Conservation (phyloP, 2,329 filamentous ascomycete species). For the Xylariaceae sp. region DNA sequence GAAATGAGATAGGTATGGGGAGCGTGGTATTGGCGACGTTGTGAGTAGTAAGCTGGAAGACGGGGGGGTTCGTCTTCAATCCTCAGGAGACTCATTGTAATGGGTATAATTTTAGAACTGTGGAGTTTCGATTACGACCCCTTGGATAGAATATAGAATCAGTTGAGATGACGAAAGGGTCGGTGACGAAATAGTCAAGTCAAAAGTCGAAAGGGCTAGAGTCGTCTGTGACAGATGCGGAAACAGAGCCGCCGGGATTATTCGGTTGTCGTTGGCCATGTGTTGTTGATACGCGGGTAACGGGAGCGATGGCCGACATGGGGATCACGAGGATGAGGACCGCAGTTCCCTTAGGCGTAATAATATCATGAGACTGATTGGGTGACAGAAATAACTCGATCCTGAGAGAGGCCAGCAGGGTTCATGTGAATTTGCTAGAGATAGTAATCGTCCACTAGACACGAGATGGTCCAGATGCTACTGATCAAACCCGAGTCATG, state of each 20-base stretch:
- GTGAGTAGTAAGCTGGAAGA: too few species aligned
- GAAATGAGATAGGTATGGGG: too few species aligned
- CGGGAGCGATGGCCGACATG: too few species aligned
- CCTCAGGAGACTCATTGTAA: too few species aligned
- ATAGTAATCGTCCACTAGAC: background rate
- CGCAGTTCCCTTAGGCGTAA: too few species aligned
- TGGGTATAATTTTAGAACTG: background rate
- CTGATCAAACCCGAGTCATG: background rate
- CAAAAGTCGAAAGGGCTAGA: background rate
- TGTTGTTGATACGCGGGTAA: background rate
- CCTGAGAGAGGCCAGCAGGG: background rate
- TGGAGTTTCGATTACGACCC: background rate
- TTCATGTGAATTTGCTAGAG: background rate
- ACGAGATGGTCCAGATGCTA: too few species aligned
- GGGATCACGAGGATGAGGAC: too few species aligned
- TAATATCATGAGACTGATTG: too few species aligned
- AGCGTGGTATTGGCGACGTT: too few species aligned
- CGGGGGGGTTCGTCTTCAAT: too few species aligned
- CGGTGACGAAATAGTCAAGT: background rate
- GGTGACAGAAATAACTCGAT: too few species aligned
- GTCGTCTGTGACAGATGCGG: background rate
- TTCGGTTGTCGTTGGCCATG: too few species aligned
- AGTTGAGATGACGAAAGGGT: background rate
- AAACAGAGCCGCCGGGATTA: background rate
- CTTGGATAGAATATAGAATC: background rate